These are phyloP conservation scores for Lachnellula arida DNA, from an alignment of 2,329 filamentous ascomycete genomes.

Conservation along the genomic window DNA sequence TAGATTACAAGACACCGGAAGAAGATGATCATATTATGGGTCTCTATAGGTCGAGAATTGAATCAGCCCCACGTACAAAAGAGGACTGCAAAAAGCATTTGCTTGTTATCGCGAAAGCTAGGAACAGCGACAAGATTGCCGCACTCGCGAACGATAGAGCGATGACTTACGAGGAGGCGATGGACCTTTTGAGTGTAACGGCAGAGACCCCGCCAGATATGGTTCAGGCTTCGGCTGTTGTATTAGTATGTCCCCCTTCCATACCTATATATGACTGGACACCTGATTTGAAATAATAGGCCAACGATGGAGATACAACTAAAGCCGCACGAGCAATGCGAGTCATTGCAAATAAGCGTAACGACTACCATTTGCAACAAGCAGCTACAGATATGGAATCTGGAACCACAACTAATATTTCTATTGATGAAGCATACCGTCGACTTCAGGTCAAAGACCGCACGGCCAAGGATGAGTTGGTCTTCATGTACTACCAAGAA, in stretches of 20 bases:
- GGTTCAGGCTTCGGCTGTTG: slow-evolving; percentile 30
- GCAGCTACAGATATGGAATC: slow-evolving; percentile 27
- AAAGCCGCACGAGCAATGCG: slow-evolving; percentile 28
- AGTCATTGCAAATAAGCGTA: slow-evolving; percentile 27
- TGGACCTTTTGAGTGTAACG: slow-evolving; percentile 51
- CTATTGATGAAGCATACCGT: slow-evolving; percentile 30
- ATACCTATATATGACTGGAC: not conserved
- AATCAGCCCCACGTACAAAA: slow-evolving; percentile 49
- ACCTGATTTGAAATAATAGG: slow-evolving; percentile 15
- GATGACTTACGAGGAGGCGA: slow-evolving; percentile 59
- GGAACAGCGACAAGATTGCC: slow-evolving; percentile 53
- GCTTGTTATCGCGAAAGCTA: slow-evolving; percentile 53
- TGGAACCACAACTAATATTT: slow-evolving; percentile 16
- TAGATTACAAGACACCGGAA: slow-evolving; percentile 41
- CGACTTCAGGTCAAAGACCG: slow-evolving; percentile 28
- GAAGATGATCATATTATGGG: slow-evolving; percentile 59
- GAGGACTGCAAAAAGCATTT: slow-evolving; percentile 52
- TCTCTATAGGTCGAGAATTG: slow-evolving; percentile 53
- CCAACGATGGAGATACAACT: slow-evolving; percentile 27
- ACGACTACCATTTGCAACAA: slow-evolving; percentile 24
- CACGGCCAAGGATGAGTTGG: slow-evolving; percentile 28
- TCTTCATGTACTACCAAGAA: slow-evolving; percentile 30
- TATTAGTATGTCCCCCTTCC: slow-evolving; percentile 22
- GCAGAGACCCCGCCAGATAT: slow-evolving; percentile 28
- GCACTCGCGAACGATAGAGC: slow-evolving; percentile 50